phyloP scores from a whole-genome alignment of 768 basidiomycete genomes.

The Steccherinum ochraceum region DNA sequence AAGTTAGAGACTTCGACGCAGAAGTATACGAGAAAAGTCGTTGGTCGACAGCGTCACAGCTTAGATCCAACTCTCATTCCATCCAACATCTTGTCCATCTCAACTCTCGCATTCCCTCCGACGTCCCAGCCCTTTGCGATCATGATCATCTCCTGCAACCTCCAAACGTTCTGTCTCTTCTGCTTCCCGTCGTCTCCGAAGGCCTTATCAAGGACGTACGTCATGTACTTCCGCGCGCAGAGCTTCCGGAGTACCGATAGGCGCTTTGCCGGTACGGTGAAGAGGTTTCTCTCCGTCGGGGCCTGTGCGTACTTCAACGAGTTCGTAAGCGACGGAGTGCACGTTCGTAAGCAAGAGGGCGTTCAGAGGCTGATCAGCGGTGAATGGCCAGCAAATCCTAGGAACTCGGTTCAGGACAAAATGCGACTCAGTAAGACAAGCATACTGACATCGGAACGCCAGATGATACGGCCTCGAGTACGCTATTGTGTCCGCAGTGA shows the following conservation, averaged over 20 bases:
- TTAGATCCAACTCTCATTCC: too few species aligned
- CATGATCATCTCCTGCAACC: constrained; percentile 2
- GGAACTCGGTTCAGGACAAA: too few species aligned
- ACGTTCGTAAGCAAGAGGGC: constrained; percentile 11
- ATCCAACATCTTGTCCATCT: background rate
- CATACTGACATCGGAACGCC: constrained; percentile 14
- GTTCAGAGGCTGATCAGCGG: constrained; percentile 19
- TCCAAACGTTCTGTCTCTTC: constrained; percentile 16
- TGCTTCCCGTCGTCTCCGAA: constrained; percentile 18
- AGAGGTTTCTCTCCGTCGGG: constrained; percentile 10
- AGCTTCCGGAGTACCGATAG: constrained; percentile 17
- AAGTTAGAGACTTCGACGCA: too few species aligned
- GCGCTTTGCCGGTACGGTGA: constrained; percentile 13
- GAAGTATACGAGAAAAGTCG: too few species aligned
- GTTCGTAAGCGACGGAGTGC: constrained; percentile 11
- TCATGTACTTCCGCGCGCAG: constrained; percentile 12
- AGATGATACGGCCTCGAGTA: constrained; percentile 15
- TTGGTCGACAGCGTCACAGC: too few species aligned
- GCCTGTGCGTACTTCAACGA: constrained; percentile 19
- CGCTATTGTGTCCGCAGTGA: constrained; percentile 21
- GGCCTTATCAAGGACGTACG: constrained; percentile 14
- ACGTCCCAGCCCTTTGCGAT: constrained; percentile 8
- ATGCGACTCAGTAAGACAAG: background rate
- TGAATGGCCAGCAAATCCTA: constrained; percentile 23
- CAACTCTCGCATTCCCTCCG: background rate